phyloP scores from a whole-genome alignment of 352 stramenopile genomes.

The Synura sp. region DNA sequence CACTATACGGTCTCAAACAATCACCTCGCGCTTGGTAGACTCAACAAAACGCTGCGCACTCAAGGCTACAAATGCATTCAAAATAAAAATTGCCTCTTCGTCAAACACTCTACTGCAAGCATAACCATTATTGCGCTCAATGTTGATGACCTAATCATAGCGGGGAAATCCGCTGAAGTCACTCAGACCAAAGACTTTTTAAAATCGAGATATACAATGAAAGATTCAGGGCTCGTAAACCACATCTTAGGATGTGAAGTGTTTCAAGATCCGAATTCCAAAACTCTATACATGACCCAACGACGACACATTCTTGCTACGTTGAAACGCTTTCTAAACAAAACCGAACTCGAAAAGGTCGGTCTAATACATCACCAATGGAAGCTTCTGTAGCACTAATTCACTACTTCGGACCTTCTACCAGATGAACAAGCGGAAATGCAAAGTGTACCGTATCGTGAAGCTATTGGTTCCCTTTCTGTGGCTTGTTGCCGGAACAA shows the following conservation, averaged over 20 bases:
- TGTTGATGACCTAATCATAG: too few species aligned
- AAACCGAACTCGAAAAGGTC: slow-evolving; percentile 26
- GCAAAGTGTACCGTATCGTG: neutral
- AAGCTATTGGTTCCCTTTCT: neutral
- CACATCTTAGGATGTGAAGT: slow-evolving; percentile 23
- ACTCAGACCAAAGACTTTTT: slow-evolving; percentile 24
- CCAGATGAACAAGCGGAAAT: neutral
- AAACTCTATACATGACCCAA: slow-evolving; percentile 17
- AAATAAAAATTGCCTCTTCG: slow-evolving; percentile 15
- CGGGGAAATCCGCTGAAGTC: slow-evolving; percentile 16
- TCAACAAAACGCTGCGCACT: neutral
- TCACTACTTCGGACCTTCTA: too few species aligned
- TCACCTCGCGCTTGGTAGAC: neutral
- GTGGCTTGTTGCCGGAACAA: neutral
- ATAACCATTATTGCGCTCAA: slow-evolving; percentile 24
- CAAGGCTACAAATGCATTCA: slow-evolving; percentile 2
- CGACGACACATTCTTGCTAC: slow-evolving; percentile 23
- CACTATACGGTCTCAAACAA: slow-evolving; percentile 25
- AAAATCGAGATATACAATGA: slow-evolving; percentile 17
- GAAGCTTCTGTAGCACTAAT: slow-evolving; percentile 6
- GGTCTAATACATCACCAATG: slow-evolving; percentile 26
- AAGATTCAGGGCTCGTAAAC: slow-evolving; percentile 15
- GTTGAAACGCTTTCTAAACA: slow-evolving; percentile 30
- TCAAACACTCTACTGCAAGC: neutral
- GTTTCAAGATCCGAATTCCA: slow-evolving; percentile 18